Percentiles rank a stretch among this genome's conserved stretches.
These are phyloP conservation scores for Elongisporangium undulatum DNA, from an alignment of 352 stramenopile genomes.

Conservation along the genomic window DNA sequence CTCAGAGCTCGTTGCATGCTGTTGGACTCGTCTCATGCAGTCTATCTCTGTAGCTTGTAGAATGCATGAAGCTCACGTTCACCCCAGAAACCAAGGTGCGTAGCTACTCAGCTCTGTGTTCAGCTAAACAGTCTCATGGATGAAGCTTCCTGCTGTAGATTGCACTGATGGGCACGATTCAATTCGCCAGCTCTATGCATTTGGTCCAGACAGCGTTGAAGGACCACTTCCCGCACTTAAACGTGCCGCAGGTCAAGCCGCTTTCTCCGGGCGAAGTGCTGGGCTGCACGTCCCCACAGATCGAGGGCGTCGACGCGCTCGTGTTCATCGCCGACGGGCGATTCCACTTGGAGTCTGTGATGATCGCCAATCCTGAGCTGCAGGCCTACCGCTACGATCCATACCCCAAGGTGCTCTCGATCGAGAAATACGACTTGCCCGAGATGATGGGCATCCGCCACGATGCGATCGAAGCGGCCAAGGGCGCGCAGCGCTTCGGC, in stretches of 20 bases:
- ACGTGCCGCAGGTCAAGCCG: slow-evolving; percentile 96
- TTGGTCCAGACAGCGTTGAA: slow-evolving; percentile 68
- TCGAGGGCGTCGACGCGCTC: slow-evolving; percentile 90
- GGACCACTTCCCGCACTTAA: slow-evolving; percentile 76
- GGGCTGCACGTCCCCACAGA: slow-evolving; percentile 96
- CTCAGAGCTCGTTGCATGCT: neutral
- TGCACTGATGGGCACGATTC: slow-evolving; percentile 94
- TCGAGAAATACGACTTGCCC: slow-evolving; percentile 95
- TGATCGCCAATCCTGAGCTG: slow-evolving; percentile 98
- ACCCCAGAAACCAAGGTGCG: slow-evolving; percentile 60
- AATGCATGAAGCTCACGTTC: slow-evolving; percentile 94
- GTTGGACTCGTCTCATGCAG: neutral
- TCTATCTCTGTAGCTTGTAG: slow-evolving; percentile 72
- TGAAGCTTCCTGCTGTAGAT: slow-evolving; percentile 36
- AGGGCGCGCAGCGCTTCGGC: slow-evolving; percentile 89
- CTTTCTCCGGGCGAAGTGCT: slow-evolving; percentile 97
- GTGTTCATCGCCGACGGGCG: slow-evolving; percentile 99
- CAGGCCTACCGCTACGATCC: slow-evolving; percentile 98
- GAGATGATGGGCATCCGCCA: slow-evolving; percentile 94
- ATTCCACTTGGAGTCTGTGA: slow-evolving; percentile 98
- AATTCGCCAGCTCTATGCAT: slow-evolving; percentile 93
- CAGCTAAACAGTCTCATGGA: neutral
- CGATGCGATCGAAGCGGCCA: slow-evolving; percentile 70
- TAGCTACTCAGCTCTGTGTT: neutral
- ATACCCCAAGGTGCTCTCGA: slow-evolving; percentile 97